Base-by-base conservation (phyloP, 2,329 filamentous ascomycete species). In the Exophiala sp. region DNA sequence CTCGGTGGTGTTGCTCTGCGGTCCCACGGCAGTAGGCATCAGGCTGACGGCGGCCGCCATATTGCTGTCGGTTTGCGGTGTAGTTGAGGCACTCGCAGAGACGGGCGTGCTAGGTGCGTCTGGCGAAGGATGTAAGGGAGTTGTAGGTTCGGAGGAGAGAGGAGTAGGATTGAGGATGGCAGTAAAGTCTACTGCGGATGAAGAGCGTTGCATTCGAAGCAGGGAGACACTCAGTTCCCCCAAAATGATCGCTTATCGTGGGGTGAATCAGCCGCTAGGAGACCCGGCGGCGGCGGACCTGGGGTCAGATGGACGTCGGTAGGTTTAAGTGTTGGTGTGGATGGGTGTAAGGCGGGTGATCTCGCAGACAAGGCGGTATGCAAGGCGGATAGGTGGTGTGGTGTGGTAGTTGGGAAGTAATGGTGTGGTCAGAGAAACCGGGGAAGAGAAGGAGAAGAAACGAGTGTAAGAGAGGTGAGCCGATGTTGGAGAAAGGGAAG, bases 1-100 rank as follows among this genome's bases (percentile, higher is more conserved):
- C 64, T 87, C 81, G 51, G 82, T 78, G 58, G 75, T 76, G 39
- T 81, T 80, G 41, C 82, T 65, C 44, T 66, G 61, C 50, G 69
- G 68, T 55, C 69, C 69, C 58, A 71, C 66, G 43, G 72, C 63
- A 18, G 70, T 69, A 38, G 72, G 71, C 51, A 73, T 56, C 30
- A 72, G 62, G 57, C 70, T 70, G 40, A 72, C 69, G 7, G 69
- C 66, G 41, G 71, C 68, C 30, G 71, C 64, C 70, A 73, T 73
- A 55, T 64, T 61, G 23, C 60, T 48, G 46, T 65, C 62, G 2
- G 63, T 61, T 18, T 65, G 60, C 18, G 56, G 46, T 9, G 48
- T 43, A 4, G 43, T 50, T 21, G 48, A 46, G 9, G 44, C 19
- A 41, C n/a, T 41, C 35, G 18, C 29, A 11, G 41, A 35, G 19